Evolutionary conservation across 2,329 filamentous ascomycete genomes (phyloP).

Genomic region (Aplosporella prunicola): DNA sequence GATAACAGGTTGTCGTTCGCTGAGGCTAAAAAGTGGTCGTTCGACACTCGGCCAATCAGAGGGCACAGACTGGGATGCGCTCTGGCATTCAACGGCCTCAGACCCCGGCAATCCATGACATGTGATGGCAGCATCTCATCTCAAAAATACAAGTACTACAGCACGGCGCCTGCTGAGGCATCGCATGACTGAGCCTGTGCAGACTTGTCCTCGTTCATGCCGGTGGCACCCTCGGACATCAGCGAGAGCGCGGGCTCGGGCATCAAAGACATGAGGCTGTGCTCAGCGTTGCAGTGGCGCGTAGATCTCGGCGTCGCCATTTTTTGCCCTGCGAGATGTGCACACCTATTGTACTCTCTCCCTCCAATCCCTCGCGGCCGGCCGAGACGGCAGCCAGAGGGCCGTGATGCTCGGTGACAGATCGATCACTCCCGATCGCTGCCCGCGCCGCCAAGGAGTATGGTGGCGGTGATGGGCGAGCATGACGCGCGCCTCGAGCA

Average conservation of each 20-base stretch:
- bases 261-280: constrained; percentile 9
- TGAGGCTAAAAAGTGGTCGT: constrained; percentile 8
- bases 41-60: constrained; percentile 9
- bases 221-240: too few relatives aligned
- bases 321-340: neutral
- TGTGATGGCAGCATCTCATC: constrained; percentile 7
- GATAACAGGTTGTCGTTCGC: constrained; percentile 7
- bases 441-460: too few relatives aligned
- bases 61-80: constrained; percentile 1
- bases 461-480: too few relatives aligned
- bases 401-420: too few relatives aligned
- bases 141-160: constrained; percentile 7
- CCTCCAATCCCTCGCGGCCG: too few relatives aligned
- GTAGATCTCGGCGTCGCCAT: constrained; percentile 11
- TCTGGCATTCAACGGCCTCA: constrained; percentile 1
- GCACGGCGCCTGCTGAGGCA: constrained; percentile 12
- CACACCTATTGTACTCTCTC: too few relatives aligned
- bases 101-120: constrained; percentile 7
- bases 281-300: constrained; percentile 10
- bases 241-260: constrained; percentile 1
- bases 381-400: too few relatives aligned
- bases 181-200: constrained; percentile 10
- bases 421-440: too few relatives aligned
- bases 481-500: constrained; percentile 6
- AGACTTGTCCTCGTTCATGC: constrained; percentile 7